Percentiles rank a stretch among this genome's conserved stretches.
Conservation (phyloP, 331 rosid species). For the Acacia concinna region DNA sequence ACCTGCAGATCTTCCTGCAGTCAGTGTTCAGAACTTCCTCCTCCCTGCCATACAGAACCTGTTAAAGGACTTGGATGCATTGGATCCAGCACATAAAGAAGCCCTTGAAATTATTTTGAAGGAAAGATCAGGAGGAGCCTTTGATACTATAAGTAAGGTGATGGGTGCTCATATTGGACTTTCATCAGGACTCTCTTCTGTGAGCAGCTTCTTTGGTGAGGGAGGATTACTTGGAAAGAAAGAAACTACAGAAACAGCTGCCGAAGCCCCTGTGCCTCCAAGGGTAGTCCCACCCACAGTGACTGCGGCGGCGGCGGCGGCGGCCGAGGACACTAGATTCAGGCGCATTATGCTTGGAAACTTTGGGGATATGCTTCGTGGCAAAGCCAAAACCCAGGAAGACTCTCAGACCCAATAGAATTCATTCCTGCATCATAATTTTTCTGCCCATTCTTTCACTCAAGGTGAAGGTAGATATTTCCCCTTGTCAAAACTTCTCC, state of each 20-base stretch:
- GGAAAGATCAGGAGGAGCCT: slow-evolving; percentile 94
- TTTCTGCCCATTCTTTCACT: slow-evolving; percentile 11
- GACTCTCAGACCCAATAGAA: slow-evolving; percentile 53
- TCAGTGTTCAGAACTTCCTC: slow-evolving; percentile 71
- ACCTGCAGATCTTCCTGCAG: slow-evolving; percentile 66
- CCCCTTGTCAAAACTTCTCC: not conserved
- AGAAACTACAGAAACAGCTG: slow-evolving; percentile 48
- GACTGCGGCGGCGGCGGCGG: not conserved
- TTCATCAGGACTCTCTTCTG: slow-evolving; percentile 84
- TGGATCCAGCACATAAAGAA: slow-evolving; percentile 99
- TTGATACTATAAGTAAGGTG: slow-evolving; percentile 84
- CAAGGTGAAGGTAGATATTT: slow-evolving; percentile 25
- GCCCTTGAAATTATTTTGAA: slow-evolving; percentile 94
- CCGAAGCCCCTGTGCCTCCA: slow-evolving; percentile 55
- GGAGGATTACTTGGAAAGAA: slow-evolving; percentile 85
- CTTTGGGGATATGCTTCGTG: slow-evolving; percentile 87
- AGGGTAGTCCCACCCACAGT: slow-evolving; percentile 26
- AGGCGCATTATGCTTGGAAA: slow-evolving; percentile 86
- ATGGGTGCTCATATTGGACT: slow-evolving; percentile 92
- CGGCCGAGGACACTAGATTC: slow-evolving; percentile 80
- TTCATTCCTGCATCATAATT: slow-evolving; percentile 11
- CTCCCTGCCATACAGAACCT: slow-evolving; percentile 88
- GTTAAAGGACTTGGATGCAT: slow-evolving; percentile 68
- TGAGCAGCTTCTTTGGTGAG: slow-evolving; percentile 84
- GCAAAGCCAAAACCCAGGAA: slow-evolving; percentile 69